A percentile compares a stretch with the other conserved stretches of the same genome.
Evolutionary conservation across 2,329 filamentous ascomycete genomes (phyloP).

Genomic region (Aspergillus carbonarius): DNA sequence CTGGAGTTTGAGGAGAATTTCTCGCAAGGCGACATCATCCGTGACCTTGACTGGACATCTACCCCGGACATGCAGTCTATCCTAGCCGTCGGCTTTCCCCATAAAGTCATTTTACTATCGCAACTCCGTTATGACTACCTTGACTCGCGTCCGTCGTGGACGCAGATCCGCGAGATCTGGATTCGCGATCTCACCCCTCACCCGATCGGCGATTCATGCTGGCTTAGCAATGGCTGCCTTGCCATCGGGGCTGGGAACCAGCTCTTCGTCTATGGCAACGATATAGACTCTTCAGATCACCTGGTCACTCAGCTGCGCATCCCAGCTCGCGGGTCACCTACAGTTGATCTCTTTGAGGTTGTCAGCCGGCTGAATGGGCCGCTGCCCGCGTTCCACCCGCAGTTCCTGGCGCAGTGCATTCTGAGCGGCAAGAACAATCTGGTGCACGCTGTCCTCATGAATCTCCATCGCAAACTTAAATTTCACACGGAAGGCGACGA

Average conservation of each 20-base stretch:
- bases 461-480: slow-evolving; percentile 73
- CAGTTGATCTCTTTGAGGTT: slow-evolving; percentile 73
- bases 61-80: slow-evolving; percentile 88
- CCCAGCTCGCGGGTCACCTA: slow-evolving; percentile 48
- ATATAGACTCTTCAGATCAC: slow-evolving; percentile 64
- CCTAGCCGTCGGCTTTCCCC: slow-evolving; percentile 87
- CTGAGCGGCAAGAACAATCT: slow-evolving; percentile 71
- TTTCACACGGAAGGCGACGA: slow-evolving; percentile 79
- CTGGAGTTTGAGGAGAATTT: slow-evolving; percentile 80
- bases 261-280: slow-evolving; percentile 77
- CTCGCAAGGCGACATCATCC: slow-evolving; percentile 69
- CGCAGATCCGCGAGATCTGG: slow-evolving; percentile 75
- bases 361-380: slow-evolving; percentile 83
- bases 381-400: slow-evolving; percentile 86
- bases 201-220: slow-evolving; percentile 88
- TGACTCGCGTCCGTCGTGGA: slow-evolving; percentile 86
- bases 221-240: slow-evolving; percentile 81
- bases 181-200: slow-evolving; percentile 81
- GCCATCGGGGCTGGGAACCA: slow-evolving; percentile 90
- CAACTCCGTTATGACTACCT: slow-evolving; percentile 92
- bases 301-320: slow-evolving; percentile 58
- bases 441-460: slow-evolving; percentile 71
- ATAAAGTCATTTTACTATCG: slow-evolving; percentile 75
- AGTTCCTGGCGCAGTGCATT: slow-evolving; percentile 84
- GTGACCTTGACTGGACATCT: slow-evolving; percentile 90